Evolutionary conservation across 2,329 filamentous ascomycete genomes (phyloP).

Genomic region (Anthostomella pinea): DNA sequence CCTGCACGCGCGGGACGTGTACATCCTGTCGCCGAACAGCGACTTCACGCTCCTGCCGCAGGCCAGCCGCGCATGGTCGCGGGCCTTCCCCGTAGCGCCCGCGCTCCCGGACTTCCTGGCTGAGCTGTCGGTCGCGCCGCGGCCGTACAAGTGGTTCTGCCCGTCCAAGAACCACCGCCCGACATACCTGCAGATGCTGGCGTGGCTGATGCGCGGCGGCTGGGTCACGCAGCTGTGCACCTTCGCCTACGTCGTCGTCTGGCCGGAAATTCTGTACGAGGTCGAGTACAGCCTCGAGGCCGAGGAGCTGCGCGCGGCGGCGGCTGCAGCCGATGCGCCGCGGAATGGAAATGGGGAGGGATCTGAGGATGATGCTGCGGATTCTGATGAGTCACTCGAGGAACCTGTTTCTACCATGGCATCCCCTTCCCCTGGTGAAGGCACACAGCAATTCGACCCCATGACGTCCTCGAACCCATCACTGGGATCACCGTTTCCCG

Average conservation of each 20-base stretch:
- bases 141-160: slow-evolving; percentile 79
- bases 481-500: too few species aligned
- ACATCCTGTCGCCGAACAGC: slow-evolving; percentile 88
- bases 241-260: slow-evolving; percentile 84
- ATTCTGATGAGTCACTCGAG: too few species aligned
- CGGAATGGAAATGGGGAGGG: background rate
- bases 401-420: too few species aligned
- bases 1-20: slow-evolving; percentile 83
- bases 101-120: slow-evolving; percentile 84
- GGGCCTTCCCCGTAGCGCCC: slow-evolving; percentile 78
- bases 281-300: slow-evolving; percentile 70
- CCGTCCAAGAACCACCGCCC: slow-evolving; percentile 85
- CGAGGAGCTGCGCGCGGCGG: slow-evolving; percentile 51
- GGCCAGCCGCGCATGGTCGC: slow-evolving; percentile 70
- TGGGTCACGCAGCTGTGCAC: slow-evolving; percentile 94
- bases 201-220: slow-evolving; percentile 87
- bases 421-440: too few species aligned
- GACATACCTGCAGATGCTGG: slow-evolving; percentile 85
- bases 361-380: too few species aligned
- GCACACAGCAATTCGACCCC: too few species aligned
- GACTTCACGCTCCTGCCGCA: slow-evolving; percentile 68
- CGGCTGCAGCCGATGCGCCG: slow-evolving; percentile 1
- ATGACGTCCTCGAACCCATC: too few species aligned
- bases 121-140: slow-evolving; percentile 73
- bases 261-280: slow-evolving; percentile 76